phyloP scores from a whole-genome alignment of 2,329 filamentous ascomycete genomes.

The Aspergillus sp. region DNA sequence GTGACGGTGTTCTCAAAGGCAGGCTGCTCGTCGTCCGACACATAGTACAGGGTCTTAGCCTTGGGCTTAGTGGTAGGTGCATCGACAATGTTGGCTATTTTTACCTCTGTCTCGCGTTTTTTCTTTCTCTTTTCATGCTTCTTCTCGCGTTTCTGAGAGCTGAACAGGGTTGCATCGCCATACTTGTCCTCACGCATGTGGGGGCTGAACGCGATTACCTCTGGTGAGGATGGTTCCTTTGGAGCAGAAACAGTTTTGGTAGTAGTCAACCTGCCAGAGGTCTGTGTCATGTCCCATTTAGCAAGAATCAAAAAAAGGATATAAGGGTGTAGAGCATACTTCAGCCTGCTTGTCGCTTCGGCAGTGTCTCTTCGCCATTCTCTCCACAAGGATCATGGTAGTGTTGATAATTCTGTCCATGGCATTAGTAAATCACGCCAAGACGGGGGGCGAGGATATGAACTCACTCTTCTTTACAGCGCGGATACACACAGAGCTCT shows the following conservation, averaged over 20 bases:
- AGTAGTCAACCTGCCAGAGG: not conserved
- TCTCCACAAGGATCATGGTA: not conserved
- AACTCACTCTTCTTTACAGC: constrained; percentile 19
- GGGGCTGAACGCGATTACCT: not conserved
- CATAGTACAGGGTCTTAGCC: too few relatives aligned
- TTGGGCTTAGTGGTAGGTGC: not conserved
- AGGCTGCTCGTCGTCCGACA: too few relatives aligned
- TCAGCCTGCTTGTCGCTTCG: not conserved
- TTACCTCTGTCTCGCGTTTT: not conserved
- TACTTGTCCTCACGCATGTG: too few relatives aligned
- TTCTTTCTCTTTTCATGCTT: not conserved
- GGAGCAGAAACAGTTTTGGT: not conserved
- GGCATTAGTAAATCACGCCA: not conserved
- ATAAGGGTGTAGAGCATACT: not conserved
- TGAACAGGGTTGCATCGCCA: too few relatives aligned
- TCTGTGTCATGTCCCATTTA: too few relatives aligned
- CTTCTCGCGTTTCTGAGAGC: not conserved
- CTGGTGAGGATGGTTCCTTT: not conserved
- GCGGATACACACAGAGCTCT: constrained; percentile 17
- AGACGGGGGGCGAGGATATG: not conserved
- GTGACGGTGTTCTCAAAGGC: too few relatives aligned
- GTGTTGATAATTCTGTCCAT: not conserved
- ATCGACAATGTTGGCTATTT: not conserved
- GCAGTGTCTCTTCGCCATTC: not conserved
- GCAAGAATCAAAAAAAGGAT: not conserved